These are phyloP conservation scores for Iris macrosiphon DNA, from an alignment of 106 monocot genomes.

Conservation along the genomic window DNA sequence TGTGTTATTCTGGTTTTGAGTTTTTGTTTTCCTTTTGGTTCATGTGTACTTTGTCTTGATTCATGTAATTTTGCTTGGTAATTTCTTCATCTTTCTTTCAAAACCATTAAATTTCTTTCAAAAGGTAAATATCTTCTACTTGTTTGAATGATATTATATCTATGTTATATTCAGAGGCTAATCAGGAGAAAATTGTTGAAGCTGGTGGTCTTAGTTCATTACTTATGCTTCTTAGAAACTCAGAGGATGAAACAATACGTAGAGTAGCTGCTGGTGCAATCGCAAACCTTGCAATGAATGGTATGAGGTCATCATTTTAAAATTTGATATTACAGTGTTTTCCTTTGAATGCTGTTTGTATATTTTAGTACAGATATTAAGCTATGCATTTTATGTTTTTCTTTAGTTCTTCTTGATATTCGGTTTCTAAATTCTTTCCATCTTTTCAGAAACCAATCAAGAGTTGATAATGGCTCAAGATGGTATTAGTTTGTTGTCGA, in stretches of 20 bases:
- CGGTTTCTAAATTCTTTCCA: not conserved
- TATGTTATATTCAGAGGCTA: slow-evolving; percentile 70
- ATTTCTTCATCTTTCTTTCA: too few species aligned
- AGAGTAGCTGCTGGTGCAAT: slow-evolving; percentile 98
- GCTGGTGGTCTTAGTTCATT: slow-evolving; percentile 92
- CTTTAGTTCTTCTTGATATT: not conserved
- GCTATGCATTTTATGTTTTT: not conserved
- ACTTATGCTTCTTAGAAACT: slow-evolving; percentile 80
- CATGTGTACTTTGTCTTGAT: too few species aligned
- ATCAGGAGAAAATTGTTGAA: slow-evolving; percentile 99
- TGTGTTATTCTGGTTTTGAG: too few species aligned
- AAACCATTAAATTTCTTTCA: too few species aligned
- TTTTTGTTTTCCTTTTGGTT: too few species aligned
- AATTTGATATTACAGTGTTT: not conserved
- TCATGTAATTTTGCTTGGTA: too few species aligned
- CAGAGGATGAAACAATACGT: slow-evolving; percentile 91
- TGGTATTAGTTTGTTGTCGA: slow-evolving; percentile 70
- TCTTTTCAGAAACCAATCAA: slow-evolving; percentile 79
- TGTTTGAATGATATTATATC: not conserved
- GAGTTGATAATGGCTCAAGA: slow-evolving; percentile 92
- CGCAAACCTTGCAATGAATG: slow-evolving; percentile 99
- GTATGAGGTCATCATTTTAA: slow-evolving; percentile 29
- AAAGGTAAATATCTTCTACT: too few species aligned
- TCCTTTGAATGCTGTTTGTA: not conserved
- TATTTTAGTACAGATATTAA: not conserved